Base-by-base conservation (phyloP, 208 protist species). In the Wallacemonas sp. region DNA sequence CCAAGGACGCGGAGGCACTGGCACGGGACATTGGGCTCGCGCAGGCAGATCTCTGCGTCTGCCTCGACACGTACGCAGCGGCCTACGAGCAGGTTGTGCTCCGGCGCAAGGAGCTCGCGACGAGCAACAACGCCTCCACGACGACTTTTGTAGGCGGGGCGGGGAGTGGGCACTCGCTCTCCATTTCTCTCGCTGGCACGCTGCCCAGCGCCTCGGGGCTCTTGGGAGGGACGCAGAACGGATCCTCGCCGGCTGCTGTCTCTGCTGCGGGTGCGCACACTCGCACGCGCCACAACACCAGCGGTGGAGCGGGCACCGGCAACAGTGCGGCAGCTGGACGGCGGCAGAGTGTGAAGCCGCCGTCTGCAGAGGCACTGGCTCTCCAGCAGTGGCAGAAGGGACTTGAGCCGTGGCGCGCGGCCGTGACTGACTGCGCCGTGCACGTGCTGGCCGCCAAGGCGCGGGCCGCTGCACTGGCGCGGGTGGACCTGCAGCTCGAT, bases 401-500 rank as follows among this genome's bases (percentile, higher is more conserved):
- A 8, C 26, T 33, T 8, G 52, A 58, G 32, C 52, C 5, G 52
- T 58, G 52, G 52, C 26, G 32, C 17, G 24, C 52, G 4, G 52
- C 52, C 5, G 52, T 58, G 16, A 24, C 32, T 0, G 52, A 58
- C 30, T 26, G 30, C 14, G 52, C 52, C 30, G 52, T 38, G 30
- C 26, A 41, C 30, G n/a, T 58, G 29, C 21, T 58, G 29, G 52
- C 52, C n/a, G n/a, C 32, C 52, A 58, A 58, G 32, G 23, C 52
- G n/a, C n/a, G 36, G 6, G 38, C 56, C 3, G 24, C 33, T 19
- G 56, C 5, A 21, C 36, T 47, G 8, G 2, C 29, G 56, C 5
- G 8, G 3, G 2, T 62, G 32, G 19, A 33, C 24, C 24, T 70
- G 27, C 11, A 56, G 32, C 49, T 80, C 8, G 69, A 81, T 48